phyloP scores from a whole-genome alignment of 495 filamentous ascomycete genomes.

The Hypoxylon rickii region DNA sequence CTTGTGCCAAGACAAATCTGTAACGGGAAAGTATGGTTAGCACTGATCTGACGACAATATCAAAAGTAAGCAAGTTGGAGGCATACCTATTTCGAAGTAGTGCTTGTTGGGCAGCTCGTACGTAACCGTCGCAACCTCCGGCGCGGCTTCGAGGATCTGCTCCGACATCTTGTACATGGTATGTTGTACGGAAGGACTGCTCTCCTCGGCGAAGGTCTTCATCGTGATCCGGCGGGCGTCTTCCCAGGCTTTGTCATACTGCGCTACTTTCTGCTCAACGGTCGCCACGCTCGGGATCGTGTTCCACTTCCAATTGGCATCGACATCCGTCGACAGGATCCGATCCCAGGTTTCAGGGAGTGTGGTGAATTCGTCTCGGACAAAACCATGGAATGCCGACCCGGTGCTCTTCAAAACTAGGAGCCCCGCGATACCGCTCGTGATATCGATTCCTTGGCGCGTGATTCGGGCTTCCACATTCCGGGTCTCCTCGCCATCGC shows the following conservation, averaged over 20 bases:
- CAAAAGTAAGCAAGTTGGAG: not conserved
- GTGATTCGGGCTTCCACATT: slow-evolving; percentile 67
- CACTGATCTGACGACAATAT: not conserved
- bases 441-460: slow-evolving; percentile 68
- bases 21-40: slow-evolving; percentile 20
- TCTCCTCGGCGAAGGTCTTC: slow-evolving; percentile 88
- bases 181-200: slow-evolving; percentile 89
- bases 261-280: slow-evolving; percentile 63
- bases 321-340: slow-evolving; percentile 90
- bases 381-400: slow-evolving; percentile 92
- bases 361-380: slow-evolving; percentile 90
- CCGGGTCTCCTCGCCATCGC: slow-evolving; percentile 86
- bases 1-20: slow-evolving; percentile 98
- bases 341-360: slow-evolving; percentile 91
- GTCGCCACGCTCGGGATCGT: slow-evolving; percentile 67
- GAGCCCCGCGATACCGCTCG: slow-evolving; percentile 72
- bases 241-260: slow-evolving; percentile 80
- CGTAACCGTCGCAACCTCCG: slow-evolving; percentile 71
- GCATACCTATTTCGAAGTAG: slow-evolving; percentile 95
- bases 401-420: slow-evolving; percentile 97
- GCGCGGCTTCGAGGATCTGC: slow-evolving; percentile 77
- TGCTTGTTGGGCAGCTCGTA: slow-evolving; percentile 96
- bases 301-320: slow-evolving; percentile 84
- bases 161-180: slow-evolving; percentile 99
- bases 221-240: slow-evolving; percentile 79